A percentile compares a stretch with the other conserved stretches of the same genome.
Evolutionary conservation across 805 yeast genomes (phyloP).

Genomic region (Metschnikowia dekortorum): DNA sequence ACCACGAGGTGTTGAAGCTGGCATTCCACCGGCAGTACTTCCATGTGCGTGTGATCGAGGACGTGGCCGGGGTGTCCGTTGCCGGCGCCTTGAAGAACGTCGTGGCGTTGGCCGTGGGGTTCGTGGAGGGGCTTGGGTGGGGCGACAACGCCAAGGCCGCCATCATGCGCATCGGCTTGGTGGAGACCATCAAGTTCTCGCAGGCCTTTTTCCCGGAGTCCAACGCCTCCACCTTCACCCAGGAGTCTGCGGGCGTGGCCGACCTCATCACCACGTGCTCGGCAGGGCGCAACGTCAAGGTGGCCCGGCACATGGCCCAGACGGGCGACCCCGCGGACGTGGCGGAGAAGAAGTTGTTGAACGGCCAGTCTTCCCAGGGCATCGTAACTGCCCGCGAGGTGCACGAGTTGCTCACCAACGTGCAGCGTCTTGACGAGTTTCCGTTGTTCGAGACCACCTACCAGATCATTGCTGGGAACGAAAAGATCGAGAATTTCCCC

Average conservation of each 20-base stretch:
- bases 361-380: constrained; percentile 98
- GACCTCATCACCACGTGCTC: constrained; percentile 96
- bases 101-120: constrained; percentile 94
- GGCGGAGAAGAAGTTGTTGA: constrained; percentile 79
- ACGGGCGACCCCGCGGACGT: constrained; percentile 72
- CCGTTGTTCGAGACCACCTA: constrained; percentile 81
- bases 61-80: constrained; percentile 92
- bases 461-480: constrained; percentile 72
- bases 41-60: constrained; percentile 90
- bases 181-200: constrained; percentile 87
- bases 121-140: constrained; percentile 97
- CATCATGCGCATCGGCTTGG: constrained; percentile 90
- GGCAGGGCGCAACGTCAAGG: constrained; percentile 95
- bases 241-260: constrained; percentile 96
- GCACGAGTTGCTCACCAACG: constrained; percentile 66
- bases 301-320: constrained; percentile 81
- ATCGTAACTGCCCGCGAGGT: constrained; percentile 87
- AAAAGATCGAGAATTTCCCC: constrained; percentile 73
- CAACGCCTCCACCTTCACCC: constrained; percentile 75
- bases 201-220: constrained; percentile 48
- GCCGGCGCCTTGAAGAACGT: constrained; percentile 98
- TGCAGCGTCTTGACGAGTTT: constrained; percentile 58
- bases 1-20: constrained; percentile 64
- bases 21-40: constrained; percentile 97
- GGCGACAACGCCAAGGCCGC: constrained; percentile 99